Evolutionary conservation across 1,284 basidiomycete genomes (phyloP), one percentile per base, ranked within the genome.

Genomic region (Cystobasidiaceae sp.): DNA sequence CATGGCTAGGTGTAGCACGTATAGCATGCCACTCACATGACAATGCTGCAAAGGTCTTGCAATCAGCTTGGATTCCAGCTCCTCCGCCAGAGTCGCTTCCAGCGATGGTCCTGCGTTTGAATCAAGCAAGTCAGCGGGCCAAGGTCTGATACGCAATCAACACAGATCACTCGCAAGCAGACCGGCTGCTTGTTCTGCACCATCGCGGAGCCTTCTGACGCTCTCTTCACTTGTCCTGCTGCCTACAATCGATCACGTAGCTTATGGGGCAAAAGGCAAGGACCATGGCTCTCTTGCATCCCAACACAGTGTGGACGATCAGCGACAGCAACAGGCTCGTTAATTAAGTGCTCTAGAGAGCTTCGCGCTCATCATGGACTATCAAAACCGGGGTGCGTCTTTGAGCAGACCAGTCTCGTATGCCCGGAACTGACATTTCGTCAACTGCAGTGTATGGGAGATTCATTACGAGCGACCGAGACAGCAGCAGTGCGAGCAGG

Each of bases 41-140:
- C 21, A 59, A 48, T 0, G 71, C 70, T 21, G 68, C 45, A 65
- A 79, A 74, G 0, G 78, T 89, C 77, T 90, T 93, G 37, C 97
- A 80, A 77, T 97, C 93, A 17, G 81, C 81, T 72, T 82, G 70
- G n/a, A 67, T 61, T 21, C 69, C 67, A 9, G 70, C 71, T 4
- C 93, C 93, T 32, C 90, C 92, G 37, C 89, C 85, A 1, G 86
- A 85, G 74, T 96, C 92, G 19, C 86, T 84, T n/a, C 90, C 90
- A 8, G 90, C 89, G 21, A 92, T 90, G 0, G 89, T 88, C 54
- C 45, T 59, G 43, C n/a, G 30, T 15, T 13, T 19, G 43, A 49
- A 23, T 21, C 54, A n/a, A 19, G 5, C 21, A 13, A 21, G 4
- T 11, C 4, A 23, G 8, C 21, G 49, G 21, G n/a, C 51, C 25